These are phyloP conservation scores for Tuber magnatum DNA, from an alignment of 495 filamentous ascomycete species.

Conservation along the genomic window DNA sequence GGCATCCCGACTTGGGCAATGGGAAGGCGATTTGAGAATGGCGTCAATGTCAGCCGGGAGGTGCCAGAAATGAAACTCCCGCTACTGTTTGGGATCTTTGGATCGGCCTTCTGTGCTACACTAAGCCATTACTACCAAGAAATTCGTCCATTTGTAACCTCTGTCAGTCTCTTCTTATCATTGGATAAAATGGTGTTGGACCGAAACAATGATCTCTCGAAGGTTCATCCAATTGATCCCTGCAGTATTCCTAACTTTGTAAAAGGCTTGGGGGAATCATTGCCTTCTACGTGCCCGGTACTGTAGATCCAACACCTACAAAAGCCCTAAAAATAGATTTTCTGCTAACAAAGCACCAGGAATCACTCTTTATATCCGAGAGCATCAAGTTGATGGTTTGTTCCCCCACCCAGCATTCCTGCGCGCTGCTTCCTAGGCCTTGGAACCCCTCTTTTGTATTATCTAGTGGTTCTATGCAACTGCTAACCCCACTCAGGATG, in stretches of 20 bases:
- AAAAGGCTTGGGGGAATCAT: constrained; percentile 64
- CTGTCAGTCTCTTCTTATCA: constrained; percentile 63
- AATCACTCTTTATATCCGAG: constrained; percentile 52
- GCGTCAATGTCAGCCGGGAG: constrained; percentile 55
- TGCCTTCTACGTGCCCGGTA: constrained; percentile 63
- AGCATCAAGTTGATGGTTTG: constrained; percentile 71
- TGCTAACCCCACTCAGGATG: constrained; percentile 50
- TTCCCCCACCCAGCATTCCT: constrained; percentile 2
- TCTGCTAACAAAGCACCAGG: constrained; percentile 46
- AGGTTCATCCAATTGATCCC: constrained; percentile 87
- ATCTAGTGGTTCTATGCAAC: not conserved
- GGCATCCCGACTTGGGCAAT: constrained; percentile 94
- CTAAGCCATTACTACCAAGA: constrained; percentile 94
- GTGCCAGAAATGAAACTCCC: constrained; percentile 77
- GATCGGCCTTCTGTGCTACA: constrained; percentile 90
- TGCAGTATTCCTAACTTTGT: constrained; percentile 81
- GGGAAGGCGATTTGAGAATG: constrained; percentile 70
- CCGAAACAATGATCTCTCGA: constrained; percentile 70
- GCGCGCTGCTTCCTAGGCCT: not conserved
- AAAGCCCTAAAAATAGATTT: not conserved
- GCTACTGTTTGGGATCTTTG: constrained; percentile 83
- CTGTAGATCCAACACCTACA: not conserved
- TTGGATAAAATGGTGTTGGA: constrained; percentile 84
- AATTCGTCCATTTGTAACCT: constrained; percentile 67
- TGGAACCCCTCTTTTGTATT: not conserved